Evolutionary conservation across 2,329 filamentous ascomycete genomes (phyloP).

Genomic region (Colletotrichum sp.): DNA sequence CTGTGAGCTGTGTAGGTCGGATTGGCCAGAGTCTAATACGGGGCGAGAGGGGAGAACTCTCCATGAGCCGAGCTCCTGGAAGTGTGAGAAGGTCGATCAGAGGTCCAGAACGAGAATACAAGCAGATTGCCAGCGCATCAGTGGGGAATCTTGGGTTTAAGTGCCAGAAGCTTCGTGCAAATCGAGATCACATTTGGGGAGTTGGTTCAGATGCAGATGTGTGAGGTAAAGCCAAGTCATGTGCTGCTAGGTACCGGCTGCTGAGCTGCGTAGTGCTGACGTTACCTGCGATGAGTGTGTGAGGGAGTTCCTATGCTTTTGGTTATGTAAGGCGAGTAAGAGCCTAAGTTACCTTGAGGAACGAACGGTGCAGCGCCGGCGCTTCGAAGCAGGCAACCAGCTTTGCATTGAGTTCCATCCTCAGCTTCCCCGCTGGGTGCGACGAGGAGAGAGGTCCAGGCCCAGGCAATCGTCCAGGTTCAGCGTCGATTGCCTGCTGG

Average conservation of each 20-base stretch:
- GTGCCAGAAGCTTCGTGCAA: background rate
- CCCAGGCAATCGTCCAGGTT: background rate
- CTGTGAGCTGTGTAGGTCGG: background rate
- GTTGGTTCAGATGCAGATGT: background rate
- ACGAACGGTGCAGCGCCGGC: background rate
- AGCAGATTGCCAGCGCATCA: slow-evolving; percentile 2
- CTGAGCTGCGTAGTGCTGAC: background rate
- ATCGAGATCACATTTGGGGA: background rate
- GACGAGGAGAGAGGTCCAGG: background rate
- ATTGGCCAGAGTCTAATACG: background rate
- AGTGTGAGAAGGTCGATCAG: background rate
- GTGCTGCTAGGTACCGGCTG: background rate
- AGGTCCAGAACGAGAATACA: background rate
- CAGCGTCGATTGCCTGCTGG: background rate
- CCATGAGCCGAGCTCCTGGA: background rate
- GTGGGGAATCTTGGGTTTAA: background rate
- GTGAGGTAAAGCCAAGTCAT: background rate
- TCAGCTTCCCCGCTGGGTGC: background rate
- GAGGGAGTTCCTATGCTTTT: background rate
- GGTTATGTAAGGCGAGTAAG: background rate
- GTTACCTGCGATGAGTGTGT: background rate
- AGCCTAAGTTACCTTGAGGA: background rate
- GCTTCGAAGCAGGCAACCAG: background rate
- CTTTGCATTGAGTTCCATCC: background rate
- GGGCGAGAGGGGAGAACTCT: background rate